Percentiles rank a stretch among this genome's conserved stretches.
These are phyloP conservation scores for Brassica carinata DNA, from an alignment of 345 rosid species.

Conservation along the genomic window DNA sequence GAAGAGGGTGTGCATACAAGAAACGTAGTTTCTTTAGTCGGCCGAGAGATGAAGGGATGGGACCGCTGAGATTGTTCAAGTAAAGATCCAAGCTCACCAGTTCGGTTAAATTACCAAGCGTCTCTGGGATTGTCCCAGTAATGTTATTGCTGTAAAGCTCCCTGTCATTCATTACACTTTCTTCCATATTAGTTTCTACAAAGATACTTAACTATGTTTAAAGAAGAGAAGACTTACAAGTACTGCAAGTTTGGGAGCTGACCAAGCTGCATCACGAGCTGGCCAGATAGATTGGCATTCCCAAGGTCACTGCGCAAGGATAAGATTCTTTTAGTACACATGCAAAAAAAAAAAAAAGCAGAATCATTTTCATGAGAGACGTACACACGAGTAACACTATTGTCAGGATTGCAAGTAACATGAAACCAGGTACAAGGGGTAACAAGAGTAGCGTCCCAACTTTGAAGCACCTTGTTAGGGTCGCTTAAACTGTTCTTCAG, in stretches of 20 bases:
- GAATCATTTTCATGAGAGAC: slow-evolving; percentile 30
- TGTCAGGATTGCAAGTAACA: slow-evolving; percentile 84
- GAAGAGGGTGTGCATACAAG: slow-evolving; percentile 53
- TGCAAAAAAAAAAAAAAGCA: background rate
- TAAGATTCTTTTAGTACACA: background rate
- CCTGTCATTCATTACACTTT: slow-evolving; percentile 53
- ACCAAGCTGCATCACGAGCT: slow-evolving; percentile 45
- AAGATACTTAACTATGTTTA: background rate
- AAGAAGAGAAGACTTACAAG: slow-evolving; percentile 61
- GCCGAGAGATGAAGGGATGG: slow-evolving; percentile 61
- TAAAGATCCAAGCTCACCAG: slow-evolving; percentile 97
- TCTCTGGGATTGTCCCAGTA: slow-evolving; percentile 69
- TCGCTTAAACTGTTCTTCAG: slow-evolving; percentile 63
- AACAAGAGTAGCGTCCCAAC: slow-evolving; percentile 92
- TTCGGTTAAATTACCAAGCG: slow-evolving; percentile 77
- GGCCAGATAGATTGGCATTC: slow-evolving; percentile 46
- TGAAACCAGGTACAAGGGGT: slow-evolving; percentile 96
- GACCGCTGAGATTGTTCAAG: slow-evolving; percentile 62
- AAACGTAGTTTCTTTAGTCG: slow-evolving; percentile 65
- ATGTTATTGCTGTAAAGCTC: slow-evolving; percentile 78
- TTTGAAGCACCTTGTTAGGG: slow-evolving; percentile 83
- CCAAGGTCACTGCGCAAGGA: slow-evolving; percentile 48
- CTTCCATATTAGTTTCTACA: background rate
- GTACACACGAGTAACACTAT: slow-evolving; percentile 89
- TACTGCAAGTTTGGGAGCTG: slow-evolving; percentile 82